Evolutionary conservation across 2,329 filamentous ascomycete genomes (phyloP), one percentile per base, ranked within the genome.

Genomic region (Cercospora sp.): DNA sequence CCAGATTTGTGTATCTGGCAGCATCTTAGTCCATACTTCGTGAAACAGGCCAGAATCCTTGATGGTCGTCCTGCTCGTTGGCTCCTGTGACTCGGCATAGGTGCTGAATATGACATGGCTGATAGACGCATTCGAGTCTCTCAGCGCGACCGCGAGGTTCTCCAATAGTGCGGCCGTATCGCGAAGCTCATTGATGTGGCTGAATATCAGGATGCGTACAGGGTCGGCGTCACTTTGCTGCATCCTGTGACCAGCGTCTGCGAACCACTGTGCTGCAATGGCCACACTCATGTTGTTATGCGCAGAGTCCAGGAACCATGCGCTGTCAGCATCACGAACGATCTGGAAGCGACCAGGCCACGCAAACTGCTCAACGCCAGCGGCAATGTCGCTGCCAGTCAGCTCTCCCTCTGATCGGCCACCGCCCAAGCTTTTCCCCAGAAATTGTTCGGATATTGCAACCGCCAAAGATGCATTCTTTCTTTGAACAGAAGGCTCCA

Each of bases 401-500:
- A 75, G 37, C 37, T 40, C n/a, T 12, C 10, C 16, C 28, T 37
- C 18, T 8, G 7, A 3, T 18, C 13, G 40, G 21, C 26, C 7
- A 66, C 28, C 21, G 45, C 57, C 24, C 9, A 58, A 21, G 12
- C 26, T 40, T 10, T 57, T 55, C 0, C 53, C 28, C 13, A 76
- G 66, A 34, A 70, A 72, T 16, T 70, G 69, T 30, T 73, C 58
- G n/a, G 71, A 69, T 13, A 66, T 67, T 1, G 85, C 84, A 24
- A 87, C 82, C 10, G 87, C 88, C 26, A 90, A 79, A 8, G 85
- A 86, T 24, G 87, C 88, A 74, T 90, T 90, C 60, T 80, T 83
- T 69, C 86, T 86, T 74, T 89, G 88, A 71, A 89, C 89, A 32
- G 85, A 82, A 24, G 84, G 87, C 12, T 85, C 83, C 13, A 90